Base-by-base conservation (phyloP, 345 rosid genomes). In the Citrus unshiu region DNA sequence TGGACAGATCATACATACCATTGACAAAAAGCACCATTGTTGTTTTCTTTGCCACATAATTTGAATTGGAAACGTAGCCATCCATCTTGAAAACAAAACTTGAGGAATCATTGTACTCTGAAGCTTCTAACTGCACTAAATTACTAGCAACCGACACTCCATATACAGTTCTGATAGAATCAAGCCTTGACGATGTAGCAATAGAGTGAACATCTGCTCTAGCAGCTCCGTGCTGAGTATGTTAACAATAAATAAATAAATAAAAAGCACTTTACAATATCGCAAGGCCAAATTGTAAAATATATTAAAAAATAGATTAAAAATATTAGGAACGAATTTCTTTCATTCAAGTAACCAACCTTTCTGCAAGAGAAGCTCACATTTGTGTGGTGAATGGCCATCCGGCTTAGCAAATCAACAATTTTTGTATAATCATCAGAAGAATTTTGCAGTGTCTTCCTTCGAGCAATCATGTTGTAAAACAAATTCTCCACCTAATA, bases 391-490 rank as follows among this genome's bases (percentile, higher is more conserved):
- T 95, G 97, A 84, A 95, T 90, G 37, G 99, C 92, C 87, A 93
- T 85, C 71, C 98, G 90, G 81, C 97, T 92, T 58, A 95, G 87
- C 83, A 95, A 79, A 81, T 95, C 99, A 9, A 92, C 95, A 80
- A 93, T 91, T 89, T 93, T 95, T 0, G 92, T 85, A 79, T 94
- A 94, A 84, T 96, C 97, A 87, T 94, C 98, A 58, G 93, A 79
- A 81, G 98, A 93, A 81, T 86, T 96, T 79, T 92, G 97, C 51
- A 96, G 87, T 63, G 95, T 90, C 93, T 96, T 96, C 89, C 91
- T 89, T 81, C 99, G 84, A 79, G 99, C 98, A 85, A 86, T 87
- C 99, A 96, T 94, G 89, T 96, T 96, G 72, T 91, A 96, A 74
- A 96, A 96, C 86, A 96, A 85, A 83, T 96, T 94, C 88, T 96